Base-by-base conservation (phyloP, 768 basidiomycete genomes). In the Leccinum subgranulosum region DNA sequence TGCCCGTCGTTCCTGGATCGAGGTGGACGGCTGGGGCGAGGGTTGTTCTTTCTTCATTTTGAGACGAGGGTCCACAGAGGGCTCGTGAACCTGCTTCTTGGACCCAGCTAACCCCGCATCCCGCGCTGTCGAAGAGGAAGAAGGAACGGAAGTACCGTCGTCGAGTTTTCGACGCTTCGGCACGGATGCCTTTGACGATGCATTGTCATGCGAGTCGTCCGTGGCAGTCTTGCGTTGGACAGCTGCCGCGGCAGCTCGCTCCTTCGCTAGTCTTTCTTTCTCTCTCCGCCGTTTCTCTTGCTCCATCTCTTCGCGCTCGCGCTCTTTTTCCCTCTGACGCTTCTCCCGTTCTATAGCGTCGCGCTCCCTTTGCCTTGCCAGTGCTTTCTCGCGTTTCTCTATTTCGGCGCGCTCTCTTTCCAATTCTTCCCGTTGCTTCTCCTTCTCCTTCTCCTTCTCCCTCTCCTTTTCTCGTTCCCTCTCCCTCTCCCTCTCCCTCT, bases 111-210 rank as follows among this genome's bases (percentile, higher is more conserved):
- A 54, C 6, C 66, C 69, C n/a, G 57, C 49, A 41, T 75, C 75
- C 50, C 66, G 62, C 31, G 29, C 14, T 45, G 58, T 66, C 15
- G 53, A 58, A 39, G 68, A 53, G 19, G 63, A 55, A 9, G 63
- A 49, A 5, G 51, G 55, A n/a, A 51, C 54, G n/a, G 53, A 60
- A 28, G 64, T 51, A n/a, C 68, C 60, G 4, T 73, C 72, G 19
- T 79, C 80, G 25, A 73, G 72, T 66, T 74, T 83, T 49, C 77
- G 77, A 57, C 75, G 76, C 65, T 84, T 84, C 15, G 64, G 59
- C 4, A 63, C 43, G 33, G 66, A 51, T 1, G 39, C 48, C 41
- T 60, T 66, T 33, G 53, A 27, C 7, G 61, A 53, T 0, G 63
- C 12, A 28, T 60, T 67, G 36, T 75, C 76, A 4, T 65, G 55